Evolutionary conservation across 2,329 filamentous ascomycete genomes (phyloP), one percentile per base, ranked within the genome.

Genomic region (Pseudogymnoascus sp.): DNA sequence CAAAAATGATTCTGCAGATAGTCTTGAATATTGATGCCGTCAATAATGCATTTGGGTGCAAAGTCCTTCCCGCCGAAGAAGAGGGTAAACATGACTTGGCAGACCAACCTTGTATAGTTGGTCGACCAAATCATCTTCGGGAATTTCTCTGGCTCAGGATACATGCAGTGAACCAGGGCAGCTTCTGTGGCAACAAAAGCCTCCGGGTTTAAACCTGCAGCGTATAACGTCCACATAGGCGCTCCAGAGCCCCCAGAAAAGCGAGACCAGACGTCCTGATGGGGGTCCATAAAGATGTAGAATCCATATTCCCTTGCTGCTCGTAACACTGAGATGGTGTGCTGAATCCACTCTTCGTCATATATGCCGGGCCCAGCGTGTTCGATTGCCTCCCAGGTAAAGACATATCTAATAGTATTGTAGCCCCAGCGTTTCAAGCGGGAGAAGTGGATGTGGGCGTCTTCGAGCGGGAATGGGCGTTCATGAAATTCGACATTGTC

Each of bases 41-140:
- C 87, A 63, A 99, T 93, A 68, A 97, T 89, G 68, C 93, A 96
- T 72, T 96, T 97, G 3, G 96, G 96, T 1, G 95, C 91, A 78
- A 97, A 97, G 70, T 96, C 91, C 66, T 82, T 86, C 37, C 95
- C 95, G 7, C 84, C 93, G 74, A 96, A 99, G 78, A 96, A 99
- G 61, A 97, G 78, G 0, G 93, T 96, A 74, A 97, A 97, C 69
- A 97, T 91, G 53, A 91, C 93, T 68, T 93, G 91, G 60, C 88
- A 90, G 2, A 89, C 93, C 60, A 97, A 80, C 23, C 95, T 85
- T 66, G 86, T 89, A 75, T 99, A 99, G 74, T 99, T 99, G 61
- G 96, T 97, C 14, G 93, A 92, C 95, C 95, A 99, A 64, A 97
- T 93, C 96, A 99, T 99, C 78, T 97, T 97, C 23, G 95, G 95